phyloP scores from a whole-genome alignment of 257 asterid species.

The Solanum tarapatanum region DNA sequence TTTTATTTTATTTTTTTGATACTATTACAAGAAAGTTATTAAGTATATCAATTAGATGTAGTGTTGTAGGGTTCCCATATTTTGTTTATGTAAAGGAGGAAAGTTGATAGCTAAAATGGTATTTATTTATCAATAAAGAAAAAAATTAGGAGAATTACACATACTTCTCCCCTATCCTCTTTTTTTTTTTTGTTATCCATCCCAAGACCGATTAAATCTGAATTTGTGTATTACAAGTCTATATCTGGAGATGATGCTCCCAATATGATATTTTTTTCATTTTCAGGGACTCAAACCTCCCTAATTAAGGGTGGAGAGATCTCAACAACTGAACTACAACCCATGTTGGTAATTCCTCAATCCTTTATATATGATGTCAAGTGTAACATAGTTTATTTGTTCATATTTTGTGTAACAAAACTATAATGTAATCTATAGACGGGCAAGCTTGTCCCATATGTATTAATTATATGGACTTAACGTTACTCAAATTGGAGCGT shows the following conservation, averaged over 20 bases:
- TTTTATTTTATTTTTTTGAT: not conserved
- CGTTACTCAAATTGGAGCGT: no score
- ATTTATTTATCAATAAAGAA: not conserved
- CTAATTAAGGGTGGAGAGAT: not conserved
- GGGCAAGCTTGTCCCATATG: not conserved
- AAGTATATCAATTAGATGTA: not conserved
- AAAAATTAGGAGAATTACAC: not conserved
- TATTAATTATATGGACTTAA: no score
- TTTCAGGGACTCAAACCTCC: not conserved
- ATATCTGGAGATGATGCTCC: not conserved
- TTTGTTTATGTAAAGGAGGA: not conserved
- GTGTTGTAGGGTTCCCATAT: not conserved
- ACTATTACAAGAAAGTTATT: not conserved
- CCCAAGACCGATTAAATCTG: accelerated
- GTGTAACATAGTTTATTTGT: not conserved
- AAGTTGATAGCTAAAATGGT: not conserved
- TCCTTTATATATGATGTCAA: not conserved
- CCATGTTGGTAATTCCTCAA: not conserved
- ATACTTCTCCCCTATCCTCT: not conserved
- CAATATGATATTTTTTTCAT: not conserved
- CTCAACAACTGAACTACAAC: not conserved
- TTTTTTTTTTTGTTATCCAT: no score
- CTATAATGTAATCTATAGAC: not conserved
- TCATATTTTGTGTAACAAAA: not conserved
- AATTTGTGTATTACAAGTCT: no score